Conservation (phyloP, 768 basidiomycete genomes). For the Candolleomyces eurysporus region DNA sequence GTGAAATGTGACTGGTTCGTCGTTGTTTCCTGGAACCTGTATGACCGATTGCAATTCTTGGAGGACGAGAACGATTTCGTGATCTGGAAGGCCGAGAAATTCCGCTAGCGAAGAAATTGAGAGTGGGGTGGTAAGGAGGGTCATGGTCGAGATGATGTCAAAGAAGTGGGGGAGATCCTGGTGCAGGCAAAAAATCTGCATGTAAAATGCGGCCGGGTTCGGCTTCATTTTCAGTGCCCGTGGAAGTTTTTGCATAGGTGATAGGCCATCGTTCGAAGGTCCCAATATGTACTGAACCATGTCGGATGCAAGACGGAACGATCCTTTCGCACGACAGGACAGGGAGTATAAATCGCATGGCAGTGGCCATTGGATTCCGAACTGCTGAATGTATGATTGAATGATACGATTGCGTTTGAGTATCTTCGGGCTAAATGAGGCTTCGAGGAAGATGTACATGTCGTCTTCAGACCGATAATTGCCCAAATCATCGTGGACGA, state of each 20-base stretch:
- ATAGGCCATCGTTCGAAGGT: not conserved
- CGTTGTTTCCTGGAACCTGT: too few relatives aligned
- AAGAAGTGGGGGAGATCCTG: not conserved
- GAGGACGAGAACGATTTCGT: not conserved
- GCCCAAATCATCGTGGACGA: not conserved
- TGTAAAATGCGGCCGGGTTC: not conserved
- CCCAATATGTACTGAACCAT: not conserved
- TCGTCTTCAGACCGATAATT: not conserved
- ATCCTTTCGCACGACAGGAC: not conserved
- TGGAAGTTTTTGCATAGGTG: not conserved
- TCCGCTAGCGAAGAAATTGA: not conserved
- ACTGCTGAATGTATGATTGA: not conserved
- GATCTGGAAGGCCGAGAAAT: not conserved
- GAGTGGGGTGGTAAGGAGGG: not conserved
- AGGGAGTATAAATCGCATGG: too few relatives aligned
- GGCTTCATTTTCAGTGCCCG: not conserved
- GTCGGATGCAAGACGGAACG: not conserved
- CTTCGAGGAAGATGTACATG: not conserved
- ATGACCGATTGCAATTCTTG: not conserved
- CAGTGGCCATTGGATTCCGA: not conserved
- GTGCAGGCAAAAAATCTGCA: not conserved
- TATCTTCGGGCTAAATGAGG: not conserved
- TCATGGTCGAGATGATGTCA: not conserved
- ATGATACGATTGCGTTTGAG: not conserved
- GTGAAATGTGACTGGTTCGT: too few relatives aligned